Evolutionary conservation across 208 protist genomes (phyloP).

Genomic region (Crithidia sp.): DNA sequence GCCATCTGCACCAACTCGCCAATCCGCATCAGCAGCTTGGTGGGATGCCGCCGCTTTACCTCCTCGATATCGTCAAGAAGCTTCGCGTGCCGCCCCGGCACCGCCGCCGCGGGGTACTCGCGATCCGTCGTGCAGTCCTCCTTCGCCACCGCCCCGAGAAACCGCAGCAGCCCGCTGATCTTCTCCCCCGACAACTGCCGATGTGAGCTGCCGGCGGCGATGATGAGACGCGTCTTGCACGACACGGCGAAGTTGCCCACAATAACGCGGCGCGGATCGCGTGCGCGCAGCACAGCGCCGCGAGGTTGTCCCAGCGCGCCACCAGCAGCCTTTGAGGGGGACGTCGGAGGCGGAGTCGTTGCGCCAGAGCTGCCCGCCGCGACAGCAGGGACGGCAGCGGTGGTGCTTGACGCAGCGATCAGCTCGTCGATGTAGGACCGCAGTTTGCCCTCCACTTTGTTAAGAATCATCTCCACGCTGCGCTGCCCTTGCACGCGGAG

Average conservation of each 20-base stretch:
- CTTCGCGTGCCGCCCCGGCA: slow-evolving; percentile 76
- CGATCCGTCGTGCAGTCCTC: slow-evolving; percentile 73
- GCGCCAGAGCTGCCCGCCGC: background rate
- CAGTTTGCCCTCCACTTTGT: slow-evolving; percentile 77
- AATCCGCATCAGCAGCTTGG: slow-evolving; percentile 84
- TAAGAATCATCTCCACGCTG: slow-evolving; percentile 88
- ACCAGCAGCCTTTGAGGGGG: background rate
- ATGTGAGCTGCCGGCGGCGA: slow-evolving; percentile 64
- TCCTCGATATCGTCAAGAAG: slow-evolving; percentile 64
- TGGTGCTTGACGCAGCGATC: slow-evolving; percentile 25
- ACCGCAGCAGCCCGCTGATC: slow-evolving; percentile 72
- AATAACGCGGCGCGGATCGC: slow-evolving; percentile 43
- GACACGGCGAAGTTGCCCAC: slow-evolving; percentile 90
- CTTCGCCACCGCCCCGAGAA: slow-evolving; percentile 63
- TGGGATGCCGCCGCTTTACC: slow-evolving; percentile 56
- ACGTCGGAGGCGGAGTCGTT: background rate
- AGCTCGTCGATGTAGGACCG: slow-evolving; percentile 67
- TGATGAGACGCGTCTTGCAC: slow-evolving; percentile 81
- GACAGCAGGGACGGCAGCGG: slow-evolving; percentile 8
- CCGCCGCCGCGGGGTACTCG: slow-evolving; percentile 67
- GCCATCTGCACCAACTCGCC: slow-evolving; percentile 76
- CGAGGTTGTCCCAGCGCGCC: background rate
- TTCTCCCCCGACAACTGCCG: slow-evolving; percentile 64
- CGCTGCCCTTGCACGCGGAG: slow-evolving; percentile 81
- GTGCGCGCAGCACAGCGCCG: slow-evolving; percentile 4